Conservation (phyloP, 2,329 filamentous ascomycete genomes). For the Ophiostoma quercus region DNA sequence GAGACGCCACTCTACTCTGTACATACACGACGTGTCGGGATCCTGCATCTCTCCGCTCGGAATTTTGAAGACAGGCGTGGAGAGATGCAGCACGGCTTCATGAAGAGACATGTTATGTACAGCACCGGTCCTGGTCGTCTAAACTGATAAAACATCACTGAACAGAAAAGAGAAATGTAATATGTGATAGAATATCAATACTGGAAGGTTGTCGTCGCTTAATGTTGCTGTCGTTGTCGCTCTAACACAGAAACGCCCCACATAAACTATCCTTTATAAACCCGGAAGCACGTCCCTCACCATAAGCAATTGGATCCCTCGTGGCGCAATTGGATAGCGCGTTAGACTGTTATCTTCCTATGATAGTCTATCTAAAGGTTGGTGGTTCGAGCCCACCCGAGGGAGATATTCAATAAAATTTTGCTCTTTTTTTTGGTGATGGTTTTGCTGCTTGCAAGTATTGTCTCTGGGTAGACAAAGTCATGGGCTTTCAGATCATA, state of each 20-base stretch:
- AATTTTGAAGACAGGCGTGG: too few species aligned
- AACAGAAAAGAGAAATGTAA: too few species aligned
- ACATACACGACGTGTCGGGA: not conserved
- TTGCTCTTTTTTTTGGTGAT: not conserved
- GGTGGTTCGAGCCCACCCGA: conserved; percentile 30
- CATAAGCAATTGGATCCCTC: conserved; percentile 23
- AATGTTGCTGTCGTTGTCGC: not conserved
- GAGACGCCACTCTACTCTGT: not conserved
- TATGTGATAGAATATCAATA: too few species aligned
- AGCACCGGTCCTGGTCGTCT: too few species aligned
- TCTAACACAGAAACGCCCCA: not conserved
- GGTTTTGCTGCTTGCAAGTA: not conserved
- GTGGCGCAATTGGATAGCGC: conserved; percentile 30
- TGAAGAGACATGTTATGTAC: too few species aligned
- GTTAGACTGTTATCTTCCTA: conserved; percentile 28
- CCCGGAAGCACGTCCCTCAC: not conserved
- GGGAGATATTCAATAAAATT: conserved; percentile 24
- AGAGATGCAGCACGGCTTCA: too few species aligned
- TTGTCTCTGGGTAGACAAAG: too few species aligned
- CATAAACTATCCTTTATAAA: not conserved
- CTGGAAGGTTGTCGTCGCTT: too few species aligned
- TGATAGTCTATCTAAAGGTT: conserved; percentile 29
- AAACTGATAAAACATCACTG: too few species aligned
- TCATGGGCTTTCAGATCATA: too few species aligned
- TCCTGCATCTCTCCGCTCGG: not conserved